These are phyloP conservation scores for Volvox carteri DNA, from an alignment of 163 green algal genomes.

Conservation along the genomic window DNA sequence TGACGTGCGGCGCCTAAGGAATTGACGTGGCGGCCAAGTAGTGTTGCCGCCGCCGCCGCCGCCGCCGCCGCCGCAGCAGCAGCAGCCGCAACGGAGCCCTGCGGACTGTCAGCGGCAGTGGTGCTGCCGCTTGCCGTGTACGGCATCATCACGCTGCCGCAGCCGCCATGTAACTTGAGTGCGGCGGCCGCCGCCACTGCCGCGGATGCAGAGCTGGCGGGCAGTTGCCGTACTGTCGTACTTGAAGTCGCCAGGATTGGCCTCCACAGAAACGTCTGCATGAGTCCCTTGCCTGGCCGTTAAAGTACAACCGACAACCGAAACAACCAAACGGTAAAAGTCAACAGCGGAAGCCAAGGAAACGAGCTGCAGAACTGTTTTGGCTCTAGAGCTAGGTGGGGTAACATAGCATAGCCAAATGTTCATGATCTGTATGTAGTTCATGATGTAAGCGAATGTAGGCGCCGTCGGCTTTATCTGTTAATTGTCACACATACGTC, in stretches of 20 bases:
- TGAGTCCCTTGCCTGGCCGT: conserved; percentile 24
- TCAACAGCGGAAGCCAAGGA: too few species aligned
- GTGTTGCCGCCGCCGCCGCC: not conserved
- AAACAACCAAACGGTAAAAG: too few species aligned
- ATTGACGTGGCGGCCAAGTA: not conserved
- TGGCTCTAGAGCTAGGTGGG: too few species aligned
- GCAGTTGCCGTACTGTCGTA: not conserved
- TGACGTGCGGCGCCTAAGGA: not conserved
- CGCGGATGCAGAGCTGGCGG: not conserved
- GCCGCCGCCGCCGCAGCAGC: not conserved
- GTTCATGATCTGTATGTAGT: too few species aligned
- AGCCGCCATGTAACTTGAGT: not conserved
- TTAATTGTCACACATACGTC: too few species aligned
- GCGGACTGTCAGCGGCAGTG: not conserved
- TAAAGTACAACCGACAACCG: not conserved
- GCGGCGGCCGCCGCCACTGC: not conserved
- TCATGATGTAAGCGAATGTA: too few species aligned
- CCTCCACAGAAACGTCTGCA: conserved; percentile 27
- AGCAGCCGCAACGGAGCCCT: not conserved
- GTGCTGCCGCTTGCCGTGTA: not conserved
- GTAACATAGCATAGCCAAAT: too few species aligned
- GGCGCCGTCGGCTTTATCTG: too few species aligned
- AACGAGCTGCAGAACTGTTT: too few species aligned
- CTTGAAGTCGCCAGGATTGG: not conserved
- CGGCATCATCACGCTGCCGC: not conserved